A percentile compares a stretch with the other conserved stretches of the same genome.
These are phyloP conservation scores for Saturnispora halmiae DNA, from an alignment of 805 yeast genomes.

Conservation along the genomic window DNA sequence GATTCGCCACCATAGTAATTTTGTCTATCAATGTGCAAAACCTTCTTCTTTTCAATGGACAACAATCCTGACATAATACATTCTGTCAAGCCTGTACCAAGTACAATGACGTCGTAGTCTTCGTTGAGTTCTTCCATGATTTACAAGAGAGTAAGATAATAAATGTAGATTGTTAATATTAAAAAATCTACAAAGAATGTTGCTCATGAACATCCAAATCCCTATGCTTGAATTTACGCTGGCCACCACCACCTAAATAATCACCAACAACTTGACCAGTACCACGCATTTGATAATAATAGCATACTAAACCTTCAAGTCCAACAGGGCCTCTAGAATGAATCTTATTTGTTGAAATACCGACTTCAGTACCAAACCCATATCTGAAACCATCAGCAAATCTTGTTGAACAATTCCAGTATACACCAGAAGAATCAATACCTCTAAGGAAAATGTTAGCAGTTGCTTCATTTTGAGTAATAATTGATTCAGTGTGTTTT, in stretches of 20 bases:
- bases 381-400: slow-evolving; percentile 98
- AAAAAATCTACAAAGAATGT: background rate
- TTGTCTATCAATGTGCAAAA: slow-evolving; percentile 90
- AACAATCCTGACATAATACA: slow-evolving; percentile 89
- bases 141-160: slow-evolving; percentile 1
- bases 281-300: slow-evolving; percentile 89
- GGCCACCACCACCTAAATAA: slow-evolving; percentile 89
- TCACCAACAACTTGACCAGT: slow-evolving; percentile 89
- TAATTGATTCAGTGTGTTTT: slow-evolving; percentile 88
- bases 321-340: slow-evolving; percentile 99
- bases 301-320: slow-evolving; percentile 89
- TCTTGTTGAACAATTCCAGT: slow-evolving; percentile 95
- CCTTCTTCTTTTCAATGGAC: slow-evolving; percentile 97
- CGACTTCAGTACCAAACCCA: slow-evolving; percentile 98
- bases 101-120: slow-evolving; percentile 90
- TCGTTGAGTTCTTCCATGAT: slow-evolving; percentile 60
- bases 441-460: slow-evolving; percentile 79
- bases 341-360: slow-evolving; percentile 91
- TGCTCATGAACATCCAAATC: slow-evolving; percentile 27
- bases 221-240: slow-evolving; percentile 66
- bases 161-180: slow-evolving; percentile 28
- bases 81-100: slow-evolving; percentile 93
- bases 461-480: slow-evolving; percentile 60
- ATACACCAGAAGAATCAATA: slow-evolving; percentile 91
- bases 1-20: slow-evolving; percentile 94